Evolutionary conservation across 2,329 filamentous ascomycete genomes (phyloP).

Genomic region (Venturia nashicola): DNA sequence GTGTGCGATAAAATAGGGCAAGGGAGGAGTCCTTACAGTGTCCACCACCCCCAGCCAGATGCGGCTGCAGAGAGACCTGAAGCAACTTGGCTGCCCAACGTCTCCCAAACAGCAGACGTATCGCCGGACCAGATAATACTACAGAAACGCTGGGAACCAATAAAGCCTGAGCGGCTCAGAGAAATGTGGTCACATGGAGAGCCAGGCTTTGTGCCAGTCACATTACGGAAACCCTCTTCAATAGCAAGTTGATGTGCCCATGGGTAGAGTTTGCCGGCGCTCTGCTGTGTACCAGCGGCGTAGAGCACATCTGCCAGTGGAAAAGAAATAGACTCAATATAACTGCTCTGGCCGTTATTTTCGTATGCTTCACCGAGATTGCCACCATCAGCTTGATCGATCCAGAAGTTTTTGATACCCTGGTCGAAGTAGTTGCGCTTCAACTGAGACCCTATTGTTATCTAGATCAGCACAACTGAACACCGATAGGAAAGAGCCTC

Average conservation of each 20-base stretch:
- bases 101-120: constrained; percentile 19
- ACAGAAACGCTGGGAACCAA: constrained; percentile 21
- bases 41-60: constrained; percentile 21
- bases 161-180: constrained; percentile 19
- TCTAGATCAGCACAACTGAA: not conserved
- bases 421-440: constrained; percentile 20
- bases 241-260: constrained; percentile 20
- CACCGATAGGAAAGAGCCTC: too few species aligned
- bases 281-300: constrained; percentile 18
- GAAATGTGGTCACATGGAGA: constrained; percentile 17
- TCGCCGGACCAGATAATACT: constrained; percentile 22
- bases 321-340: constrained; percentile 20
- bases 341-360: constrained; percentile 22
- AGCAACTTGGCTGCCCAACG: constrained; percentile 17
- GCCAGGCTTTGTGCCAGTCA: constrained; percentile 16
- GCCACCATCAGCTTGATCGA: constrained; percentile 25
- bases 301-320: constrained; percentile 19
- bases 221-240: constrained; percentile 19
- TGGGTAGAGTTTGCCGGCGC: constrained; percentile 20
- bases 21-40: not conserved
- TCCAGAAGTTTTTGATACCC: constrained; percentile 23
- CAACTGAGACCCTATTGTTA: constrained; percentile 9
- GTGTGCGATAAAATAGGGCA: not conserved
- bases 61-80: constrained; percentile 17
- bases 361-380: constrained; percentile 25